Percentiles rank a stretch among this genome's conserved stretches.
phyloP scores from a whole-genome alignment of 1,284 basidiomycete species.

The Fomitopsis schrenkii region DNA sequence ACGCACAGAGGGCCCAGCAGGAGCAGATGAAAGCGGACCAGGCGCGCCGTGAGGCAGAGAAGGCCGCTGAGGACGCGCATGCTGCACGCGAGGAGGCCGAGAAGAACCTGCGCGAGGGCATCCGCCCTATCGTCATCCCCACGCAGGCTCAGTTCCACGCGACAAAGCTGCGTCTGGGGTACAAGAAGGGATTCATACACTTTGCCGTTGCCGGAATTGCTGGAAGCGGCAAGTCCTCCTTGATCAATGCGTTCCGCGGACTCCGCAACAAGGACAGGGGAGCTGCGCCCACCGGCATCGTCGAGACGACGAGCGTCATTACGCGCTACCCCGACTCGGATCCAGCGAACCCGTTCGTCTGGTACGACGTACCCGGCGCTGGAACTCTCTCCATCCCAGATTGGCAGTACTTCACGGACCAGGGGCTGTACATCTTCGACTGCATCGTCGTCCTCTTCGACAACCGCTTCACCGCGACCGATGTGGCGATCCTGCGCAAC shows the following conservation, averaged over 20 bases:
- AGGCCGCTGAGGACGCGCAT: background rate
- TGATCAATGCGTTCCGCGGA: background rate
- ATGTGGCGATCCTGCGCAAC: background rate
- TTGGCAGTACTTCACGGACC: background rate
- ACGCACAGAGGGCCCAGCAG: background rate
- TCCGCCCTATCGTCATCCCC: background rate
- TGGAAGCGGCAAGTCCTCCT: background rate
- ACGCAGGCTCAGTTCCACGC: background rate
- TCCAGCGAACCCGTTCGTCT: background rate
- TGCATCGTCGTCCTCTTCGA: conserved; percentile 1
- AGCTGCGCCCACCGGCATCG: background rate
- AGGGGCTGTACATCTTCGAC: background rate
- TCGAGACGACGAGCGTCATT: background rate
- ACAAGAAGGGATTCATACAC: background rate
- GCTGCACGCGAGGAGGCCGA: background rate
- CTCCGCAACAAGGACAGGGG: background rate
- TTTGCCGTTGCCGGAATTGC: background rate
- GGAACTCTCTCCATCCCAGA: background rate
- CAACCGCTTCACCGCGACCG: background rate
- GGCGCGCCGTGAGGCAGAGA: background rate
- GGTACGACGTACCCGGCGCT: background rate
- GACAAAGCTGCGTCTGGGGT: background rate
- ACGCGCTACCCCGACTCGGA: background rate
- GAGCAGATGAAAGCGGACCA: background rate
- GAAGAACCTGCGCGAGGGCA: background rate